Evolutionary conservation across 2,329 filamentous ascomycete species (phyloP).

Genomic region (Mycocentrospora acerina): DNA sequence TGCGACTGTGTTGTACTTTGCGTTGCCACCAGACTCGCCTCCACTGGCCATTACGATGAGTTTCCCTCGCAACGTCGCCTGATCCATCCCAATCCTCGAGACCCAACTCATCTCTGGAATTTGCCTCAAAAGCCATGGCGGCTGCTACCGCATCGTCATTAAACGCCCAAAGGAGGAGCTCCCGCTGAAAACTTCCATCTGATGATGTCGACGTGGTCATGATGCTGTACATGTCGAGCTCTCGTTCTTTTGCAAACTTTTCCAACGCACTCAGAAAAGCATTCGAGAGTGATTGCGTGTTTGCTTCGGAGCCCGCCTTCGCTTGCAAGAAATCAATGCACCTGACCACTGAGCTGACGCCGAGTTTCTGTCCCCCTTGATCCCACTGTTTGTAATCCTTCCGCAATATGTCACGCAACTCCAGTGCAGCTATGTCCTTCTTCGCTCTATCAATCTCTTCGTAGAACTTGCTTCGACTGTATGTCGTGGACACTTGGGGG

Average conservation of each 20-base stretch:
- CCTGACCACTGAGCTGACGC: slow-evolving; percentile 67
- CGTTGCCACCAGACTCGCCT: slow-evolving; percentile 68
- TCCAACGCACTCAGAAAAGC: slow-evolving; percentile 54
- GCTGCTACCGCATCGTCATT: slow-evolving; percentile 53
- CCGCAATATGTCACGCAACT: slow-evolving; percentile 66
- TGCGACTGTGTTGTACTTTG: slow-evolving; percentile 60
- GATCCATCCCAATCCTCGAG: slow-evolving; percentile 57
- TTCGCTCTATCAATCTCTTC: slow-evolving; percentile 64
- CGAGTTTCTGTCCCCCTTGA: slow-evolving; percentile 55
- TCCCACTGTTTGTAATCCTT: slow-evolving; percentile 87
- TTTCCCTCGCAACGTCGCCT: slow-evolving; percentile 45
- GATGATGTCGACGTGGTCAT: slow-evolving; percentile 67
- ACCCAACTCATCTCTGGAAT: slow-evolving; percentile 52
- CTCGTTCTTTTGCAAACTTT: slow-evolving; percentile 57
- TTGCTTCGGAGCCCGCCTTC: slow-evolving; percentile 51
- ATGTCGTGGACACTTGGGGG: slow-evolving; percentile 43
- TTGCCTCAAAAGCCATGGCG: slow-evolving; percentile 57
- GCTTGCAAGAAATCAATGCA: slow-evolving; percentile 61
- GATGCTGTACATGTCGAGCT: slow-evolving; percentile 64
- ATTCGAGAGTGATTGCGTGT: slow-evolving; percentile 22
- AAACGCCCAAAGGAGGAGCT: slow-evolving; percentile 68
- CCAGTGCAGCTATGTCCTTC: slow-evolving; percentile 63
- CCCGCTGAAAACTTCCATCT: slow-evolving; percentile 60
- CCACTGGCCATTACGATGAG: slow-evolving; percentile 45
- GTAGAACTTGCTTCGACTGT: slow-evolving; percentile 60